phyloP scores from a whole-genome alignment of 1,139 yeast species.

The Hyphopichia wangnamkhiaoensis region DNA sequence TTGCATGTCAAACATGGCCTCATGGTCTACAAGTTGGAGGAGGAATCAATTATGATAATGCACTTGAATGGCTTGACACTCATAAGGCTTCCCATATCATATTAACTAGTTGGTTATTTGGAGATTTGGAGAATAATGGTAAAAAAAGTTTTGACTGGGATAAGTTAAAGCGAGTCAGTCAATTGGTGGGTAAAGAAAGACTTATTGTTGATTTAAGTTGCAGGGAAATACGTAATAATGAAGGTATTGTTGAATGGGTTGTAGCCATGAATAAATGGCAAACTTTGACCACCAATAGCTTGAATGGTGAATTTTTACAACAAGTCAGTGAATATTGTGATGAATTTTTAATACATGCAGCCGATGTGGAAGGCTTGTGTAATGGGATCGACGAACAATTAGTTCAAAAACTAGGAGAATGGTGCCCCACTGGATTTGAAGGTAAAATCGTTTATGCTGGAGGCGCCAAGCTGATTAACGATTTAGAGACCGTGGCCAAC shows the following conservation, averaged over 20 bases:
- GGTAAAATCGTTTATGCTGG: constrained; percentile 93
- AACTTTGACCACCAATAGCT: constrained; percentile 67
- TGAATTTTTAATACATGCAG: constrained; percentile 93
- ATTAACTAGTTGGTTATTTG: constrained; percentile 90
- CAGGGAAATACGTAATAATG: constrained; percentile 43
- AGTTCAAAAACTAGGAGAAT: constrained; percentile 69
- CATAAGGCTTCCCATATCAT: constrained; percentile 78
- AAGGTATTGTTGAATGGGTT: constrained; percentile 58
- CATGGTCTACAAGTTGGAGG: constrained; percentile 83
- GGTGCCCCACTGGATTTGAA: constrained; percentile 62
- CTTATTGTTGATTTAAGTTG: constrained; percentile 94
- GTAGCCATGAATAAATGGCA: constrained; percentile 99
- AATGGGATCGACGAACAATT: constrained; percentile 83
- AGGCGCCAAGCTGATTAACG: constrained; percentile 79
- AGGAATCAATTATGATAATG: constrained; percentile 77
- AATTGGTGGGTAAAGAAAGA: constrained; percentile 59
- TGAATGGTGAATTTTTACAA: constrained; percentile 54
- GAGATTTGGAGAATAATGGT: constrained; percentile 34
- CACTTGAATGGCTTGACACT: constrained; percentile 66
- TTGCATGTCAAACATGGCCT: constrained; percentile 80
- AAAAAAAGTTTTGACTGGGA: constrained; percentile 53
- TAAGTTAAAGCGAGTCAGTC: constrained; percentile 50
- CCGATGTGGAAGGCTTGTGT: constrained; percentile 97
- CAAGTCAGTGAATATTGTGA: constrained; percentile 65
- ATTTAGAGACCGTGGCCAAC: constrained; percentile 61